Evolutionary conservation across 169 alveolate species (phyloP).

Genomic region (Cyclospora cayetanensis): DNA sequence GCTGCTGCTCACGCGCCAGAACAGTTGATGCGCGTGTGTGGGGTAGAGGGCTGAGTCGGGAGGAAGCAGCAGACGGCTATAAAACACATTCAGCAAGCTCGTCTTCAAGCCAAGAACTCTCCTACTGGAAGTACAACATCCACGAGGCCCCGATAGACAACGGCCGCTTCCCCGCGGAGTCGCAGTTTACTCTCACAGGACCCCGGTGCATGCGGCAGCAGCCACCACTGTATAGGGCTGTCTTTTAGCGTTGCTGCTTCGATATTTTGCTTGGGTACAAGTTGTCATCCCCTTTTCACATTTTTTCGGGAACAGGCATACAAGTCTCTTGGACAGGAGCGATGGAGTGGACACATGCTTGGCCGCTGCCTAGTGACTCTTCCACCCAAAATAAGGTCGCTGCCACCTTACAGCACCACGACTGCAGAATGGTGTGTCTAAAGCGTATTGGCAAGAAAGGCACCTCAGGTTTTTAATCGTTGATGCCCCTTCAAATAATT

Average conservation of each 20-base stretch:
- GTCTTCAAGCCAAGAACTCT: background rate
- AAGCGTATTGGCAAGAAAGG: no score
- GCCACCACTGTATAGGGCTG: background rate
- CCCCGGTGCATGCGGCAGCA: constrained; percentile 50
- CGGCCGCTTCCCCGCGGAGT: constrained; percentile 11
- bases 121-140: constrained; percentile 29
- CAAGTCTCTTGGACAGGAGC: no score
- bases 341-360: no score
- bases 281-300: background rate
- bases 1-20: background rate
- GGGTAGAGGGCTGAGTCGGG: constrained; percentile 18
- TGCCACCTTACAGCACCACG: no score
- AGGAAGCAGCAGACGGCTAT: constrained; percentile 7
- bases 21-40: background rate
- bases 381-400: no score
- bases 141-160: background rate
- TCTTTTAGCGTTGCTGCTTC: no score
- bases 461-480: no score
- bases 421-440: no score
- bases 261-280: background rate
- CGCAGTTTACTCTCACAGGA: constrained; percentile 15
- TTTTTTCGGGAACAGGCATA: background rate
- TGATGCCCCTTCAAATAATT: no score
- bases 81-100: background rate
- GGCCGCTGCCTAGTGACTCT: no score